These are phyloP conservation scores for Forsythia suspensa DNA, from an alignment of 257 asterid genomes.

Conservation along the genomic window DNA sequence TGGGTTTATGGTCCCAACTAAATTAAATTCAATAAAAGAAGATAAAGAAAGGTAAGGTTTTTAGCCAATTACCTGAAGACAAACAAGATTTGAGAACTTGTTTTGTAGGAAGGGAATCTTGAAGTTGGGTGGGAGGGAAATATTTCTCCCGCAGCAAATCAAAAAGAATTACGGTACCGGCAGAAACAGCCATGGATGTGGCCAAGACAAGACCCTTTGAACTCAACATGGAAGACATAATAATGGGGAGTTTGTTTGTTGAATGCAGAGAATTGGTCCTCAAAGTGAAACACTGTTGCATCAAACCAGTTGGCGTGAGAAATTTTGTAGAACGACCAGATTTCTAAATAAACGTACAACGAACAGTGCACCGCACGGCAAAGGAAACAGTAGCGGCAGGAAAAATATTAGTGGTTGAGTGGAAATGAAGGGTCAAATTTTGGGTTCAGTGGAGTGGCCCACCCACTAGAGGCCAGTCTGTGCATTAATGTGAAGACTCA, in stretches of 20 bases:
- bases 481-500: too few relatives aligned
- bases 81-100: slow-evolving; percentile 52
- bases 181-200: slow-evolving; percentile 88
- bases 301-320: too few relatives aligned
- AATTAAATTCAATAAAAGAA: background rate
- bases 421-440: background rate
- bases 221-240: slow-evolving; percentile 47
- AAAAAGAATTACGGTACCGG: slow-evolving; percentile 60
- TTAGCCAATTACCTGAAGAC: slow-evolving; percentile 47
- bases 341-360: too few relatives aligned
- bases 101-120: slow-evolving; percentile 11
- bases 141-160: slow-evolving; percentile 53
- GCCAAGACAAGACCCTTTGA: slow-evolving; percentile 72
- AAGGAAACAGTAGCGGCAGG: background rate
- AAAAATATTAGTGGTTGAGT: background rate
- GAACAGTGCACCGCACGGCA: slow-evolving; percentile 9
- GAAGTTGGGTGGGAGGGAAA: background rate
- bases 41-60: background rate
- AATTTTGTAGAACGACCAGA: too few relatives aligned
- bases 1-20: background rate
- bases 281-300: background rate
- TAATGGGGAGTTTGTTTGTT: background rate
- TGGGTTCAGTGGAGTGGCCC: background rate
- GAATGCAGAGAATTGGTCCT: background rate
- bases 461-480: background rate